phyloP scores from a whole-genome alignment of 257 asterid genomes.

The Anisodus acutangulus region DNA sequence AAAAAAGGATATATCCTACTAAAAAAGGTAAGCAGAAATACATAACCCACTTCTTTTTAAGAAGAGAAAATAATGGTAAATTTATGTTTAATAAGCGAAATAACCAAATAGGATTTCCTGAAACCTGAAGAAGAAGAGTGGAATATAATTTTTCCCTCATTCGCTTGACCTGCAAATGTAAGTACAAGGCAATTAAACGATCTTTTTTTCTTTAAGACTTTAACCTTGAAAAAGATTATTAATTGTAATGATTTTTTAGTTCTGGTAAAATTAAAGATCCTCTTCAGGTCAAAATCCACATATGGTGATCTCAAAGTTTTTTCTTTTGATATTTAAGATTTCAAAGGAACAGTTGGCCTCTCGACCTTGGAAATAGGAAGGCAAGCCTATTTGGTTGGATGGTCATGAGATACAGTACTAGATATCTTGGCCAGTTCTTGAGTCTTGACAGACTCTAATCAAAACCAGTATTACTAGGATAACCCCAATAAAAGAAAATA shows the following conservation, averaged over 20 bases:
- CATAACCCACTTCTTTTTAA: slow-evolving; percentile 25
- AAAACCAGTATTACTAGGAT: background rate
- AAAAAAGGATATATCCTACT: slow-evolving; percentile 92
- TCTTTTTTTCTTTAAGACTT: background rate
- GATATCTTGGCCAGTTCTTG: background rate
- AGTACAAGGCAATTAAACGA: slow-evolving; percentile 21
- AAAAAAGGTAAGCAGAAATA: slow-evolving; percentile 32
- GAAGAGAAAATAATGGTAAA: slow-evolving; percentile 30
- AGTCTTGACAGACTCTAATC: background rate
- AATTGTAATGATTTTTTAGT: background rate
- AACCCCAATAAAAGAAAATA: background rate
- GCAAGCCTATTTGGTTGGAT: background rate
- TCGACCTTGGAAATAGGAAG: background rate
- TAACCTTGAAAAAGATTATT: background rate
- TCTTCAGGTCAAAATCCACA: background rate
- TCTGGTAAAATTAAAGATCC: background rate
- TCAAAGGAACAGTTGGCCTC: background rate
- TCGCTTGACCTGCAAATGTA: slow-evolving; percentile 77
- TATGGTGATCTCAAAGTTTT: background rate
- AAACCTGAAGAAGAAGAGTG: slow-evolving; percentile 87
- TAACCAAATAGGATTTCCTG: slow-evolving; percentile 25
- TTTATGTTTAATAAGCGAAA: background rate
- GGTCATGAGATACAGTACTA: background rate
- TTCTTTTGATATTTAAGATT: background rate
- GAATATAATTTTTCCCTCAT: slow-evolving; percentile 86